A percentile compares a stretch with the other conserved stretches of the same genome.
Evolutionary conservation across 2,329 filamentous ascomycete species (phyloP).

Genomic region (Venturia carpophila): DNA sequence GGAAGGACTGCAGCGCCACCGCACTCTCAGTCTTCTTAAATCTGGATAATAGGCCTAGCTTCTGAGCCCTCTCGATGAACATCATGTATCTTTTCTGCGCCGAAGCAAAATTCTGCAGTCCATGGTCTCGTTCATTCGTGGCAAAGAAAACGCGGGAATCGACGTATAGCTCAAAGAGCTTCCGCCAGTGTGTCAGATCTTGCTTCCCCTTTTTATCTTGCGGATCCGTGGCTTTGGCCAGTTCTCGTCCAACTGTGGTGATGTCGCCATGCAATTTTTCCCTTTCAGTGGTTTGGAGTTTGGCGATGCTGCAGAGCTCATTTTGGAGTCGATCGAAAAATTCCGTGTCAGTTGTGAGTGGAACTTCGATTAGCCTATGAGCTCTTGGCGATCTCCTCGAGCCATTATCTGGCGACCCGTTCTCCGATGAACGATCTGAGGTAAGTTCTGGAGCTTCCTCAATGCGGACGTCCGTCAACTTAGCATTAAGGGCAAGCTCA

Average conservation of each 20-base stretch:
- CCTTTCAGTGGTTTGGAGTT: constrained; percentile 59
- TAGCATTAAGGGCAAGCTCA: constrained; percentile 47
- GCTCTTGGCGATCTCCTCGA: constrained; percentile 20
- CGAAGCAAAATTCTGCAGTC: constrained; percentile 55
- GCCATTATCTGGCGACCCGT: neutral
- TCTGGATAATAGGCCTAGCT: constrained; percentile 35
- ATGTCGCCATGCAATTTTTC: constrained; percentile 57
- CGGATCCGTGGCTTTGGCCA: constrained; percentile 58
- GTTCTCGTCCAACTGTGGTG: constrained; percentile 52
- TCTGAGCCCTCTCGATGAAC: constrained; percentile 62
- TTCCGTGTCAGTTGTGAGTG: constrained; percentile 66
- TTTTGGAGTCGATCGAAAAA: constrained; percentile 71
- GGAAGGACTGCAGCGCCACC: constrained; percentile 58
- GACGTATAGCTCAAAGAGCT: constrained; percentile 74
- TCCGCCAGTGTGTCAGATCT: constrained; percentile 68
- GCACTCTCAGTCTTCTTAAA: constrained; percentile 62
- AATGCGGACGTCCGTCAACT: constrained; percentile 33
- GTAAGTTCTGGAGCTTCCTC: neutral
- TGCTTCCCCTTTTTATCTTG: constrained; percentile 39
- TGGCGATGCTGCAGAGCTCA: constrained; percentile 62
- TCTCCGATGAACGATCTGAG: neutral
- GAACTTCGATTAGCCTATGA: constrained; percentile 57
- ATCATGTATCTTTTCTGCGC: constrained; percentile 61
- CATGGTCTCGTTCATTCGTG: constrained; percentile 62
- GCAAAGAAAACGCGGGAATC: constrained; percentile 78